Conservation (phyloP, 345 rosid species). For the Syzygium jambos region DNA sequence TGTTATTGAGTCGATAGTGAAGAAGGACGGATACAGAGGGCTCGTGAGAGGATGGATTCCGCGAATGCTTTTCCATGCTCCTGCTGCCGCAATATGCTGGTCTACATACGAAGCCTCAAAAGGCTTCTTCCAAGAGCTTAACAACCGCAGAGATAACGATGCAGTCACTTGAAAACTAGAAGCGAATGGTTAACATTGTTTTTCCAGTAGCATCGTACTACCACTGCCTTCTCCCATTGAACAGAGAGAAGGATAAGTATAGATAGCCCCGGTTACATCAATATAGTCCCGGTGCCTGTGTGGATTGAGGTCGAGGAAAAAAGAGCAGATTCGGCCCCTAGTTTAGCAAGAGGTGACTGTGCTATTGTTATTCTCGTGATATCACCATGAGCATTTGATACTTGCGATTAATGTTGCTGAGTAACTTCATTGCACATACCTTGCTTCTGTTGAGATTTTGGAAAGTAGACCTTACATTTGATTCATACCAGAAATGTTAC, state of each 20-base stretch:
- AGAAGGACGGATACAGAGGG: conserved; percentile 80
- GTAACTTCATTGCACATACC: not conserved
- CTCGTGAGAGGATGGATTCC: conserved; percentile 93
- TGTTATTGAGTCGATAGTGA: conserved; percentile 53
- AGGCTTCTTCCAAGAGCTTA: conserved; percentile 55
- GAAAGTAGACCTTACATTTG: not conserved
- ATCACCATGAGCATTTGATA: not conserved
- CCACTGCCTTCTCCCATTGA: not conserved
- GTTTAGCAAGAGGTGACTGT: not conserved
- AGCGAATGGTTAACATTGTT: not conserved
- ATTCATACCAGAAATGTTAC: not conserved
- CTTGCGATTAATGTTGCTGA: not conserved
- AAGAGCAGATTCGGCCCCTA: not conserved
- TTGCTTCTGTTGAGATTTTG: not conserved
- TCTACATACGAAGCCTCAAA: conserved; percentile 80
- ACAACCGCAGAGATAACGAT: not conserved
- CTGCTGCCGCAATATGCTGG: conserved; percentile 99
- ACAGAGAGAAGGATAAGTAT: not conserved
- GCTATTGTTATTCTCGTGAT: not conserved
- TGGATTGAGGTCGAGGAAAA: not conserved
- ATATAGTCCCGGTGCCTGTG: not conserved
- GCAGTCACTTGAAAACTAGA: not conserved
- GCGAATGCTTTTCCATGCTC: conserved; percentile 97
- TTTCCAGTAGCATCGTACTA: not conserved
- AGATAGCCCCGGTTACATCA: not conserved